phyloP scores from a whole-genome alignment of 805 yeast species.

The Kodamaea kaohsiungensis region DNA sequence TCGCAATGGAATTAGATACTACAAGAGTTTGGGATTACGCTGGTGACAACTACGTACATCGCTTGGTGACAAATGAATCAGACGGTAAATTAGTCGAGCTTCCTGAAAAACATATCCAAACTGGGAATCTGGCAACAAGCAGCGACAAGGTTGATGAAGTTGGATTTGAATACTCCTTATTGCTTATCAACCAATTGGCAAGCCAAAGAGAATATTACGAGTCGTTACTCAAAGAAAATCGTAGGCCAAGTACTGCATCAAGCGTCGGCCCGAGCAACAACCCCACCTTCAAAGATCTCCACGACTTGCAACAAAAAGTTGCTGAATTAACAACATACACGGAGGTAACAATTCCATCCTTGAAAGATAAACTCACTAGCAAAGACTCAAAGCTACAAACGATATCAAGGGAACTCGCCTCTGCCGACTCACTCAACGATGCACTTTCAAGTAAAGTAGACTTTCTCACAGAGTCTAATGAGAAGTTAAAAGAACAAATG shows the following conservation, averaged over 20 bases:
- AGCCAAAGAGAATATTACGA: slow-evolving; percentile 86
- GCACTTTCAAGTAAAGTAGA: slow-evolving; percentile 42
- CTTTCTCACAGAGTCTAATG: slow-evolving; percentile 26
- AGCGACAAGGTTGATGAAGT: slow-evolving; percentile 51
- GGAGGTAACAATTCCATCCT: slow-evolving; percentile 31
- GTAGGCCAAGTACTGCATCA: neutral
- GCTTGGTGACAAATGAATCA: slow-evolving; percentile 77
- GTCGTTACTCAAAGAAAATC: slow-evolving; percentile 29
- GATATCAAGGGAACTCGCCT: slow-evolving; percentile 33
- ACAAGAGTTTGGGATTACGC: slow-evolving; percentile 96
- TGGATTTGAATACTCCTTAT: slow-evolving; percentile 77
- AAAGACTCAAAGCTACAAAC: slow-evolving; percentile 31
- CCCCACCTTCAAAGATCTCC: slow-evolving; percentile 3
- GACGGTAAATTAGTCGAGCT: slow-evolving; percentile 91
- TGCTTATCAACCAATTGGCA: slow-evolving; percentile 76
- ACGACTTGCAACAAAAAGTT: slow-evolving; percentile 18
- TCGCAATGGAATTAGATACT: slow-evolving; percentile 82
- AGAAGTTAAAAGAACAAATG: slow-evolving; percentile 25
- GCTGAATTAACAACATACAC: slow-evolving; percentile 30
- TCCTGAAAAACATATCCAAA: slow-evolving; percentile 31
- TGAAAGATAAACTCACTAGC: slow-evolving; percentile 30
- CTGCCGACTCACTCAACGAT: slow-evolving; percentile 35
- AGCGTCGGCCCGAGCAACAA: neutral
- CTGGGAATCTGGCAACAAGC: neutral
- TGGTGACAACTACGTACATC: slow-evolving; percentile 85